Base-by-base conservation (phyloP, 306 rosid species). In the Begonia peltatifolia region DNA sequence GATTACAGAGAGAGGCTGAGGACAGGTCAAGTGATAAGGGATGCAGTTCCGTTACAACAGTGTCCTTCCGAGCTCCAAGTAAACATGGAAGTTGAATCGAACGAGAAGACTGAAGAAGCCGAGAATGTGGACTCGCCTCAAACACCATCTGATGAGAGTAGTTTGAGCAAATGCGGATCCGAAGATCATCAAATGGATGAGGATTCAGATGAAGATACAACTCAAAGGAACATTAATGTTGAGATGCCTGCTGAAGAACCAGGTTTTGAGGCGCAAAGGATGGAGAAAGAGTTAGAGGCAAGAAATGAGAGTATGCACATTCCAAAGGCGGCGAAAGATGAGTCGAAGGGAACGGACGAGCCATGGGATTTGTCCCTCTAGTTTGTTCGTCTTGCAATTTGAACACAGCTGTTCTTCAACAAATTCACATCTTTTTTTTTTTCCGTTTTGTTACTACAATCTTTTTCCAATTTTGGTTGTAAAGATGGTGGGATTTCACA, bases 1-100 rank as follows among this genome's bases (percentile, higher is more conserved):
- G 66, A 71, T 55, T 90, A 90, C 65, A 68, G 80, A 12, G 84
- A 76, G 78, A 76, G 71, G 56, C 50, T 56, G 69, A 85, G 67
- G 63, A 61, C 60, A 13, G 86, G 77, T 13, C 84, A 69, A 54
- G 65, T 79, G 9, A 68, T 86, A 59, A 80, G 80, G 25, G 77
- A 90, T 53, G 94, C 86, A 2, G 72, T 79, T 54, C 99, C 94
- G 5, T 74, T 83, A 22, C 95, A 68, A 46, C 94, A 82, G 48
- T 67, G 79, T 46, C 76, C 67, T 54, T 95, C 95, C 0, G 81
- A 65, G 15, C 69, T 56, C 6, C 75, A 70, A 38, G 23, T 64
- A 4, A 71, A 67, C 14, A 56, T 66, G 71, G 43, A 53, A 48
- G 84, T 71, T 53, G 74, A 65, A 30, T 0, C 1, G 6, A 79